A percentile compares a stretch with the other conserved stretches of the same genome.
phyloP scores from a whole-genome alignment of 176 grass and related monocot genomes.

The Thalia dealbata region DNA sequence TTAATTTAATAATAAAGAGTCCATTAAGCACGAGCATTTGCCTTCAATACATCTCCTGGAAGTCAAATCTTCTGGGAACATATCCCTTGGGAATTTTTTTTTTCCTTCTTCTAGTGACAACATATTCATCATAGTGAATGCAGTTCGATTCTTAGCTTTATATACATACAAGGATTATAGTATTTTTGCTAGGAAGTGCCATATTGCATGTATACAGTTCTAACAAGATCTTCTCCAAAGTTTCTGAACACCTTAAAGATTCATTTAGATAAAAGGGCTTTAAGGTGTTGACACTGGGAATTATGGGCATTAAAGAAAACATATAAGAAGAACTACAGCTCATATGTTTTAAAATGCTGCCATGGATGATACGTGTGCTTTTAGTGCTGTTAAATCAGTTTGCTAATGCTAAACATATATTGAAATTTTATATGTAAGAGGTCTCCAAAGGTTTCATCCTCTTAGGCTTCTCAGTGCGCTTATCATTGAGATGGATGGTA shows the following conservation, averaged over 20 bases:
- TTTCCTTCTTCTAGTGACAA: background rate
- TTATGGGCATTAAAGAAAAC: no score
- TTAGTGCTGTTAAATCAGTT: background rate
- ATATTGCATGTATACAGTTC: no score
- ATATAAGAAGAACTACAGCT: no score
- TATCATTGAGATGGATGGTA: no score
- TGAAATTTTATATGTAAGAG: background rate
- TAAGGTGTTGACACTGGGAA: background rate
- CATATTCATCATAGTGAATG: background rate
- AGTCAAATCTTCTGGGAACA: background rate
- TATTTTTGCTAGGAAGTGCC: background rate
- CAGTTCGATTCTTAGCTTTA: background rate
- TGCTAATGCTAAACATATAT: background rate
- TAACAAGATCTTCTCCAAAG: no score
- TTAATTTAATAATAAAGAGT: background rate
- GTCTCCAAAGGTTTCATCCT: background rate
- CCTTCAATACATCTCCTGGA: background rate
- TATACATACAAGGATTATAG: background rate
- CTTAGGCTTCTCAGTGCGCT: background rate
- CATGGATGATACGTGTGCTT: background rate
- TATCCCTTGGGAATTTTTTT: no score
- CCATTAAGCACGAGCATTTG: background rate
- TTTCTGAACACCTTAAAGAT: background rate
- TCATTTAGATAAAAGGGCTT: background rate
- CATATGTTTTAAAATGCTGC: background rate